Conservation (phyloP, 345 rosid species). For the Odontarrhena argentea region DNA sequence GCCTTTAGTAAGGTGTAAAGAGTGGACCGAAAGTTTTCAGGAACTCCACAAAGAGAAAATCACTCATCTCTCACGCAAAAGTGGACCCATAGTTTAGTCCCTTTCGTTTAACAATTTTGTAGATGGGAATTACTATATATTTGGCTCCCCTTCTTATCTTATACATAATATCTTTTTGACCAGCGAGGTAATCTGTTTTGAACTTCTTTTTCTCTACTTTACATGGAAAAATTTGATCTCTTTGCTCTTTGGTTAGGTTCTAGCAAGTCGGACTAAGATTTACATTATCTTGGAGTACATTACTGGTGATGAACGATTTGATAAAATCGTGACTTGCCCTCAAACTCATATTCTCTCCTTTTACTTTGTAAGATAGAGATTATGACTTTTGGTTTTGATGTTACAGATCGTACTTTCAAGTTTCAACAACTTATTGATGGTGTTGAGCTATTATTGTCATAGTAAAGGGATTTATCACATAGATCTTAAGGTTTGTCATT, state of each 20-base stretch:
- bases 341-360: conserved; percentile 8
- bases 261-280: conserved; percentile 91
- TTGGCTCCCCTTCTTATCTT: conserved; percentile 25
- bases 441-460: conserved; percentile 79
- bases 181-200: conserved; percentile 51
- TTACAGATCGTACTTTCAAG: conserved; percentile 79
- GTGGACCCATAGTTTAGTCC: conserved; percentile 42
- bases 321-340: conserved; percentile 78
- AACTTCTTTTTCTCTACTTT: conserved; percentile 6
- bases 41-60: conserved; percentile 42
- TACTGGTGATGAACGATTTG: conserved; percentile 96
- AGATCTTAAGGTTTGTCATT: conserved; percentile 71
- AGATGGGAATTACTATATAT: conserved; percentile 42
- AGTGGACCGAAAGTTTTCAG: conserved; percentile 32
- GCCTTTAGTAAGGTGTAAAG: conserved; percentile 27
- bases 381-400: conserved; percentile 9
- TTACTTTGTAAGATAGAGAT: background rate
- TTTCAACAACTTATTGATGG: conserved; percentile 83
- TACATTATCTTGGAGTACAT: conserved; percentile 94
- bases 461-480: conserved; percentile 91
- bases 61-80: conserved; percentile 41
- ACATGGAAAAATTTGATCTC: background rate
- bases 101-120: conserved; percentile 33
- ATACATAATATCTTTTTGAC: conserved; percentile 23
- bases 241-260: conserved; percentile 49